Evolutionary conservation across 1,284 basidiomycete species (phyloP).

Genomic region (Anthracocystis setariae): DNA sequence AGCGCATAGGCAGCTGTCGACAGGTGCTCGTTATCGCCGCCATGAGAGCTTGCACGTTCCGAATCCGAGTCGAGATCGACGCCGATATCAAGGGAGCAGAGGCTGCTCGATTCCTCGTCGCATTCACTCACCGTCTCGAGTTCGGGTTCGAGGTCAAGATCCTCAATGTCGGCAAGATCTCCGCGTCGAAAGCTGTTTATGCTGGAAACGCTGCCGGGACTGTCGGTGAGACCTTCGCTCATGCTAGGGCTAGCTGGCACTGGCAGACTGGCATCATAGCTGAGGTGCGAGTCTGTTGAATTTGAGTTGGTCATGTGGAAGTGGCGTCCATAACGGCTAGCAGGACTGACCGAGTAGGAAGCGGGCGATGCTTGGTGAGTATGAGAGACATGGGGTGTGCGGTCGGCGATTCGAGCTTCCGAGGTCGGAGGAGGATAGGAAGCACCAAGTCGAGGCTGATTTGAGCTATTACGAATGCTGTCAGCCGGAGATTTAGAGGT

Average conservation of each 20-base stretch:
- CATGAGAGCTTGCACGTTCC: conserved; percentile 40
- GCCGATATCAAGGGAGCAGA: conserved; percentile 53
- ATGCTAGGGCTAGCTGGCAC: conserved; percentile 50
- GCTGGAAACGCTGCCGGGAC: conserved; percentile 60
- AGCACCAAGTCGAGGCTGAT: conserved; percentile 15
- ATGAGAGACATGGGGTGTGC: conserved; percentile 2
- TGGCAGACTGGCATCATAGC: conserved; percentile 18
- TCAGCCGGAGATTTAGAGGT: conserved; percentile 2
- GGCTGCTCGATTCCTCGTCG: conserved; percentile 58
- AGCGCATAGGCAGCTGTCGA: conserved; percentile 13
- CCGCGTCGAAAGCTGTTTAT: conserved; percentile 58
- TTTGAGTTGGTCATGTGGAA: conserved; percentile 38
- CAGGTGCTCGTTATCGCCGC: conserved; percentile 37
- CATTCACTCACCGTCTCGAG: conserved; percentile 61
- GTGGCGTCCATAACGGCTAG: conserved; percentile 30
- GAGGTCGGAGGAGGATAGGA: conserved; percentile 24
- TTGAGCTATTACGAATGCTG: conserved; percentile 1
- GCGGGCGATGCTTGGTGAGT: conserved; percentile 4
- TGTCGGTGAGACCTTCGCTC: conserved; percentile 52
- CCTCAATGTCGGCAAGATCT: conserved; percentile 63
- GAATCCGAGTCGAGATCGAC: conserved; percentile 51
- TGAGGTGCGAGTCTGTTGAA: conserved; percentile 38
- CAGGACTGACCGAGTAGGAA: conserved; percentile 30
- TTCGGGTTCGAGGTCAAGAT: conserved; percentile 62
- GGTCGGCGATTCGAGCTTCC: conserved; percentile 16